Percentiles rank a stretch among this genome's conserved stretches.
These are phyloP conservation scores for Kodamaea arcana DNA, from an alignment of 1,139 yeast species.

Conservation along the genomic window DNA sequence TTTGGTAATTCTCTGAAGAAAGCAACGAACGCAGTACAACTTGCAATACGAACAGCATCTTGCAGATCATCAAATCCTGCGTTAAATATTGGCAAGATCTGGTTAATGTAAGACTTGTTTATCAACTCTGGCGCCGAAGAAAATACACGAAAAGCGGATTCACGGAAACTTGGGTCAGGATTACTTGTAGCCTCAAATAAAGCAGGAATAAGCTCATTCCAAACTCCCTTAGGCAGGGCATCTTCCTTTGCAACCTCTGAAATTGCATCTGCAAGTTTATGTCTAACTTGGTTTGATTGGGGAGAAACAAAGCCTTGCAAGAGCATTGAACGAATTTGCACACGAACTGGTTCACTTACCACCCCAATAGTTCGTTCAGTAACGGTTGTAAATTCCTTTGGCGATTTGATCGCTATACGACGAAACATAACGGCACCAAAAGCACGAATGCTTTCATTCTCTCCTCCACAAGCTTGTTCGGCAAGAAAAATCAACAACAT, in stretches of 20 bases:
- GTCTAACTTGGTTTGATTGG: conserved; percentile 72
- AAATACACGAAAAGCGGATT: conserved; percentile 86
- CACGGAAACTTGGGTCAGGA: conserved; percentile 71
- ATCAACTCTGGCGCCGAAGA: conserved; percentile 80
- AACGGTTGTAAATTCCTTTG: conserved; percentile 56
- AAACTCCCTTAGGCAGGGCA: conserved; percentile 45
- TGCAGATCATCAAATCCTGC: conserved; percentile 72
- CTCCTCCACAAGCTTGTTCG: conserved; percentile 66
- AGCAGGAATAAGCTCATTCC: conserved; percentile 79
- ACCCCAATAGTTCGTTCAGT: conserved; percentile 77
- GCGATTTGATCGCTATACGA: conserved; percentile 77
- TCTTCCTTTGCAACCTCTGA: conserved; percentile 84
- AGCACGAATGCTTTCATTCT: conserved; percentile 50
- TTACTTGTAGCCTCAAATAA: conserved; percentile 64
- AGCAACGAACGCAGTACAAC: conserved; percentile 89
- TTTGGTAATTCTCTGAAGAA: conserved; percentile 81
- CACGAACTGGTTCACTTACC: conserved; percentile 53
- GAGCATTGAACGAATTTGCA: conserved; percentile 61
- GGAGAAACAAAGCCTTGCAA: conserved; percentile 69
- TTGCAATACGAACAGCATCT: conserved; percentile 85
- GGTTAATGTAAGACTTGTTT: conserved; percentile 51
- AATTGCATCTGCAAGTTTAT: conserved; percentile 88
- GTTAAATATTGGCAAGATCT: conserved; percentile 66
- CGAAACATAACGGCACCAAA: conserved; percentile 87
- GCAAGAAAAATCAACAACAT: conserved; percentile 74